Evolutionary conservation across 2,329 filamentous ascomycete genomes (phyloP).

Genomic region (Exutisphaerella laricina): DNA sequence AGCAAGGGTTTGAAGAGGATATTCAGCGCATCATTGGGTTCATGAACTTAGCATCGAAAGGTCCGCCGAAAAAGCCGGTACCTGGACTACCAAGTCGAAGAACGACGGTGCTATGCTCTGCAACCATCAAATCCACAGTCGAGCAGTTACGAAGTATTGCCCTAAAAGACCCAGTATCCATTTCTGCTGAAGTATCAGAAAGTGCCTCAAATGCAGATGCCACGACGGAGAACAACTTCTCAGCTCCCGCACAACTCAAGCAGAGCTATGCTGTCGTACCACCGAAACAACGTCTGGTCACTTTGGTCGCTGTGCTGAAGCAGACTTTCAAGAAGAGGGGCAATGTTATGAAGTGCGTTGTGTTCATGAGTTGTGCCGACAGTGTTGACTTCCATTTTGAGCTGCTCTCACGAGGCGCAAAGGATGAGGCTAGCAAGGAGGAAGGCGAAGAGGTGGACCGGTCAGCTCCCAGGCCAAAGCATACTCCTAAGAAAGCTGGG

Average conservation of each 20-base stretch:
- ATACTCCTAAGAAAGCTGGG: conserved; percentile 31
- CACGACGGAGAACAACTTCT: conserved; percentile 55
- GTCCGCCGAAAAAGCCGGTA: conserved; percentile 55
- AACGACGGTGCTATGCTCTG: conserved; percentile 87
- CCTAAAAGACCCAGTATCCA: conserved; percentile 83
- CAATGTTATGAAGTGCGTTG: conserved; percentile 91
- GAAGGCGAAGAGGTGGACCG: conserved; percentile 16
- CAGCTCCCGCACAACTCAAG: conserved; percentile 86
- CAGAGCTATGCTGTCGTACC: conserved; percentile 85
- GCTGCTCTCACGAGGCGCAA: conserved; percentile 54
- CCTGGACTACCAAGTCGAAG: conserved; percentile 66
- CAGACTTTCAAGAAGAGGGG: conserved; percentile 82
- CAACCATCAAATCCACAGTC: conserved; percentile 97
- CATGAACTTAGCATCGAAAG: conserved; percentile 61
- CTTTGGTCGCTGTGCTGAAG: conserved; percentile 76
- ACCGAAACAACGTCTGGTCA: conserved; percentile 84
- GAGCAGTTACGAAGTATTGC: conserved; percentile 92
- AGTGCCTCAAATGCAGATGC: conserved; percentile 41
- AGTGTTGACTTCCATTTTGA: conserved; percentile 96
- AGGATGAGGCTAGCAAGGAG: conserved; percentile 13
- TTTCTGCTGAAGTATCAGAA: conserved; percentile 60
- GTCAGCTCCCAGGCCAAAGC: conserved; percentile 18
- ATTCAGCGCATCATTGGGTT: conserved; percentile 79
- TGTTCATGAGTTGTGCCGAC: conserved; percentile 96
- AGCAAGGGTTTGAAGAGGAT: conserved; percentile 93